A percentile compares a stretch with the other conserved stretches of the same genome.
Evolutionary conservation across 176 grass and related monocot species (phyloP).

Genomic region (Ensete glaucum): DNA sequence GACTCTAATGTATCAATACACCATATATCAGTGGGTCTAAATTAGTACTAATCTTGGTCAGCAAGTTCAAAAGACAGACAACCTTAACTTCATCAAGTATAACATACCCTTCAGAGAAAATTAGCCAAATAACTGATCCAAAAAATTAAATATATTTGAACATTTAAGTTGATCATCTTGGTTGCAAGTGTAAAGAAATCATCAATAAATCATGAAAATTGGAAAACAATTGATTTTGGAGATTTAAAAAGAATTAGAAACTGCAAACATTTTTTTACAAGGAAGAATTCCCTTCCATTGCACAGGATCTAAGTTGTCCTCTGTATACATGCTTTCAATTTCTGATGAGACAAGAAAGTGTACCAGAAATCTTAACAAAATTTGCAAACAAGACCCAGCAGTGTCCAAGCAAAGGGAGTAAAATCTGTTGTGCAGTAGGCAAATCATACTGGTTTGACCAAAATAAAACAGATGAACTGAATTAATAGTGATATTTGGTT

Average conservation of each 20-base stretch:
- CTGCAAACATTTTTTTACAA: neutral
- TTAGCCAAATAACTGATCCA: neutral
- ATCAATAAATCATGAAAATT: no score
- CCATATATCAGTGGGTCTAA: no score
- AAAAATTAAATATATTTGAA: neutral
- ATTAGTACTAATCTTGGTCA: no score
- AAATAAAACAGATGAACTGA: no score
- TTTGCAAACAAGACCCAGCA: no score
- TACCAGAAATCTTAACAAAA: neutral
- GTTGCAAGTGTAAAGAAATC: neutral
- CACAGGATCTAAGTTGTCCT: neutral
- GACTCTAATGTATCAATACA: no score
- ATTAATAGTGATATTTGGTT: no score
- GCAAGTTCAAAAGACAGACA: no score
- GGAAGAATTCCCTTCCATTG: neutral
- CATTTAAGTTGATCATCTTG: neutral
- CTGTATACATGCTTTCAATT: neutral
- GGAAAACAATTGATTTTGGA: no score
- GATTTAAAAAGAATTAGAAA: neutral
- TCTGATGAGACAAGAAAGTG: neutral
- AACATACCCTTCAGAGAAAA: neutral
- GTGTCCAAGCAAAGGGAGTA: no score
- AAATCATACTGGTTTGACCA: no score
- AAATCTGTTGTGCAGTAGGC: no score
- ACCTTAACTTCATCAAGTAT: neutral